These are phyloP conservation scores for Dalbergia cultrata DNA, from an alignment of 306 rosid species.

Conservation along the genomic window DNA sequence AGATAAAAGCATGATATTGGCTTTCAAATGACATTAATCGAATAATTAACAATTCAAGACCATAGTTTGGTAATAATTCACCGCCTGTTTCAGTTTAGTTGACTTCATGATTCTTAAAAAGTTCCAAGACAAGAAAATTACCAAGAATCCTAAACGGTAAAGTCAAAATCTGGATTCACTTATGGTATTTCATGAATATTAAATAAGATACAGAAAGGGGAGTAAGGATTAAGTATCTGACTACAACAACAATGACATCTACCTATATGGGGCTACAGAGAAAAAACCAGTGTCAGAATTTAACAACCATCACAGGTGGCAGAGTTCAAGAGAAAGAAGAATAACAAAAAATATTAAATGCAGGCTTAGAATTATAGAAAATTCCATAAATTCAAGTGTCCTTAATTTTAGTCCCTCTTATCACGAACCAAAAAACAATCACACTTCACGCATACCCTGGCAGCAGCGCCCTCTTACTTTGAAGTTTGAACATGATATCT, in stretches of 20 bases:
- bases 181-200: constrained; percentile 11
- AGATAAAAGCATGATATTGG: neutral
- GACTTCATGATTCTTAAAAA: constrained; percentile 15
- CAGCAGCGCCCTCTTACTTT: constrained; percentile 6
- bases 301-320: constrained; percentile 18
- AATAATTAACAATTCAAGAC: constrained; percentile 14
- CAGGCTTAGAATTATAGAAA: constrained; percentile 9
- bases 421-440: constrained; percentile 28
- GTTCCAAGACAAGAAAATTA: constrained; percentile 16
- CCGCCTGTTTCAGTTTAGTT: constrained; percentile 15
- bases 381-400: constrained; percentile 44
- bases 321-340: constrained; percentile 16
- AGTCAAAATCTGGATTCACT: constrained; percentile 12
- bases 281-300: constrained; percentile 19
- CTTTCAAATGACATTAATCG: constrained; percentile 4
- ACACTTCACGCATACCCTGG: constrained; percentile 29
- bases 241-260: constrained; percentile 37
- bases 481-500: neutral
- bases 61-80: constrained; percentile 3
- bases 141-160: constrained; percentile 9
- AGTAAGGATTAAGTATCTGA: constrained; percentile 19
- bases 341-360: neutral
- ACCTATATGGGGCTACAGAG: constrained; percentile 26
- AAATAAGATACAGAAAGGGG: constrained; percentile 29
- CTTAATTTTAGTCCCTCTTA: constrained; percentile 12